Percentiles rank a stretch among this genome's conserved stretches.
phyloP scores from a whole-genome alignment of 768 basidiomycete genomes.

The Boletus rubescentipes region DNA sequence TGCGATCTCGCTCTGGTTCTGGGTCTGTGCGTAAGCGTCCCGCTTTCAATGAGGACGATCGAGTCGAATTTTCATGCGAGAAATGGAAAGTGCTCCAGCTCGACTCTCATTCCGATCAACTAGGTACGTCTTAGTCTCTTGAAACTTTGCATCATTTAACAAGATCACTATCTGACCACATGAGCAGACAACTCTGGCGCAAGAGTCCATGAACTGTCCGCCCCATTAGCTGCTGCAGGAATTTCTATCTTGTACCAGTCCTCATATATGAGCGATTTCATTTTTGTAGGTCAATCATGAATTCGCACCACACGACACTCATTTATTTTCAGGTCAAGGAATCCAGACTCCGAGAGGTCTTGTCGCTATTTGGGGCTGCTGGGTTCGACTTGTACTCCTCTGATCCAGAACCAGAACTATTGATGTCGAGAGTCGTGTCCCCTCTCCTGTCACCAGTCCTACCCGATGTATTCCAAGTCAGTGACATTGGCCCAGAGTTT shows the following conservation, averaged over 20 bases:
- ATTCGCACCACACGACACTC: background rate
- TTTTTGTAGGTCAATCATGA: slow-evolving; percentile 54
- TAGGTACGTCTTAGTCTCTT: slow-evolving; percentile 44
- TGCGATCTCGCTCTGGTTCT: slow-evolving; percentile 43
- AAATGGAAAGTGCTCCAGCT: slow-evolving; percentile 81
- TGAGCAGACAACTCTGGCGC: slow-evolving; percentile 63
- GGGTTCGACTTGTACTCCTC: slow-evolving; percentile 67
- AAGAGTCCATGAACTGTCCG: slow-evolving; percentile 72
- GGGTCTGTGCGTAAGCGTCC: slow-evolving; percentile 27
- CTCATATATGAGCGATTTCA: slow-evolving; percentile 81
- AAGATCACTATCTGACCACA: too few relatives aligned
- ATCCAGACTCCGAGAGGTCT: slow-evolving; percentile 58
- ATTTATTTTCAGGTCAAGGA: slow-evolving; percentile 57
- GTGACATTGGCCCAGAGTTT: slow-evolving; percentile 30
- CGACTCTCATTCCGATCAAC: slow-evolving; percentile 71
- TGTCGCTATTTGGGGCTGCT: slow-evolving; percentile 54
- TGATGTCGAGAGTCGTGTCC: slow-evolving; percentile 30
- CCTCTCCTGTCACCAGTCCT: slow-evolving; percentile 34
- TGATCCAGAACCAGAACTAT: slow-evolving; percentile 40
- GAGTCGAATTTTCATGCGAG: slow-evolving; percentile 68
- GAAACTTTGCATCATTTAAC: slow-evolving; percentile 1
- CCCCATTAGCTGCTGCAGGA: slow-evolving; percentile 70
- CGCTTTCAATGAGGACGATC: slow-evolving; percentile 38
- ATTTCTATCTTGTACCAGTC: slow-evolving; percentile 84
- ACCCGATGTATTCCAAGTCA: slow-evolving; percentile 30